These are phyloP conservation scores for Suhomyces bribrorum DNA, from an alignment of 1,139 yeast genomes.

Conservation along the genomic window DNA sequence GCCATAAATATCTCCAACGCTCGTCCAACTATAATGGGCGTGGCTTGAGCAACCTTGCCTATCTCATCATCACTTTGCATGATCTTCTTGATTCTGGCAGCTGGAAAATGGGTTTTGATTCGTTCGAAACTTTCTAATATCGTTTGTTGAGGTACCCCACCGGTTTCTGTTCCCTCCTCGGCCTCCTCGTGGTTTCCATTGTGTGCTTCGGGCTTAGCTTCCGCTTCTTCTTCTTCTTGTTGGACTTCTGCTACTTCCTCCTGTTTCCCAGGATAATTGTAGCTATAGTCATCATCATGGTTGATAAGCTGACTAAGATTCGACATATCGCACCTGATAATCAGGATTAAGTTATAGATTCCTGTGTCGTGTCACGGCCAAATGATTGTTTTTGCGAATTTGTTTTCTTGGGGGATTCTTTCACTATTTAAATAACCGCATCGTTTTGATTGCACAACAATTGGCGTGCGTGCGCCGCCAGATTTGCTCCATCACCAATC, in stretches of 20 bases:
- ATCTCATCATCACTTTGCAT: constrained; percentile 99
- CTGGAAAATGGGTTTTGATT: constrained; percentile 93
- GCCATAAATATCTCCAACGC: constrained; percentile 93
- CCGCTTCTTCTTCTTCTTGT: constrained; percentile 2
- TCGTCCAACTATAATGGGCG: constrained; percentile 94
- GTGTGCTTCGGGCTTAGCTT: constrained; percentile 1
- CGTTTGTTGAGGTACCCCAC: constrained; percentile 28
- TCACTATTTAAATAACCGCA: constrained; percentile 12
- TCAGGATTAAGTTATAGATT: constrained; percentile 3
- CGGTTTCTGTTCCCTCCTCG: background rate
- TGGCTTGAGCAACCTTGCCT: constrained; percentile 98
- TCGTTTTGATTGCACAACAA: constrained; percentile 2
- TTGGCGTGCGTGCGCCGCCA: constrained; percentile 6
- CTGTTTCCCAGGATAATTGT: constrained; percentile 12
- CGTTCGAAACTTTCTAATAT: constrained; percentile 42
- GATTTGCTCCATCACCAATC: constrained; percentile 9
- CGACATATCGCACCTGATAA: constrained; percentile 16
- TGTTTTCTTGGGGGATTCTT: constrained; percentile 10
- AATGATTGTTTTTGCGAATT: constrained; percentile 2
- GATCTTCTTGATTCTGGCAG: constrained; percentile 91
- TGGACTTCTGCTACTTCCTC: constrained; percentile 2
- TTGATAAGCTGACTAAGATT: constrained; percentile 21
- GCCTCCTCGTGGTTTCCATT: constrained; percentile 1
- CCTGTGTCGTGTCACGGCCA: constrained; percentile 13
- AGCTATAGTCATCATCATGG: constrained; percentile 22